Evolutionary conservation across 495 filamentous ascomycete species (phyloP).

Genomic region (Penicillium chermesinum): DNA sequence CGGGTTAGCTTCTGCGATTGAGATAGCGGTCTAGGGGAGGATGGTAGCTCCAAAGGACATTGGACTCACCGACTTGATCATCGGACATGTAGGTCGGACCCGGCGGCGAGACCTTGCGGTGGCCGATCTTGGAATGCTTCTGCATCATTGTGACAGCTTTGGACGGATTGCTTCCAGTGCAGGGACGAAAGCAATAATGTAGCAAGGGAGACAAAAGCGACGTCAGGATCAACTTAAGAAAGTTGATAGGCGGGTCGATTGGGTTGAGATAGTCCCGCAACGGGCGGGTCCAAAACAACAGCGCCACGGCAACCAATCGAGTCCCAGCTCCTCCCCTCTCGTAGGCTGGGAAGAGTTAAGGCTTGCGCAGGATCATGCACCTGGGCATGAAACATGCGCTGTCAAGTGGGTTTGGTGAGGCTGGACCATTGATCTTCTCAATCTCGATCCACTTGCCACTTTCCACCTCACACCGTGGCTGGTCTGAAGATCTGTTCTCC

Average conservation of each 20-base stretch:
- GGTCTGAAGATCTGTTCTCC: too few relatives aligned
- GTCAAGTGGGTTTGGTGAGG: too few relatives aligned
- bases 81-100: conserved; percentile 78
- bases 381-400: too few relatives aligned
- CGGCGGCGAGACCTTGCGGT: conserved; percentile 63
- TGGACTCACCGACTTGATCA: conserved; percentile 74
- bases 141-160: conserved; percentile 34
- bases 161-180: neutral
- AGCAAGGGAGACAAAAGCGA: conserved; percentile 6
- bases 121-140: conserved; percentile 37
- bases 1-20: conserved; percentile 8
- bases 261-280: neutral
- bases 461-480: too few relatives aligned
- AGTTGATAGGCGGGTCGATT: neutral
- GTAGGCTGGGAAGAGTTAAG: neutral
- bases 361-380: neutral
- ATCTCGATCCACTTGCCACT: too few relatives aligned
- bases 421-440: too few relatives aligned
- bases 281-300: neutral
- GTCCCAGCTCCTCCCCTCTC: neutral
- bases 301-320: neutral
- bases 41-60: conserved; percentile 5
- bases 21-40: neutral
- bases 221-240: conserved; percentile 10
- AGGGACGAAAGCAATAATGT: conserved; percentile 6